Base-by-base conservation (phyloP, 2,329 filamentous ascomycete genomes). In the Blastomyces silverae region DNA sequence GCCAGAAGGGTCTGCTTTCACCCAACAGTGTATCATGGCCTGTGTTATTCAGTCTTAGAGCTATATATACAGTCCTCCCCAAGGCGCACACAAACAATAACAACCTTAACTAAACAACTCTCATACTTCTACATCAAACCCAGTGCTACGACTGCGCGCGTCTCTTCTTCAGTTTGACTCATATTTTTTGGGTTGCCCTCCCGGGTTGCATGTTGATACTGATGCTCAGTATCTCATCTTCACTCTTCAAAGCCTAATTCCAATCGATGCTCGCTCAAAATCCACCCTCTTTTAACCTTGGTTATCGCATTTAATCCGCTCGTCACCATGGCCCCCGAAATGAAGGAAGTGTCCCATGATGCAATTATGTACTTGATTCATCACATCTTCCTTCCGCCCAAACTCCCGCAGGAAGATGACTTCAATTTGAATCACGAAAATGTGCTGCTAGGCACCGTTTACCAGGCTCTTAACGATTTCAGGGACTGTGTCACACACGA, bases 301-400 rank as follows among this genome's bases (percentile, higher is more conserved):
- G 20, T 48, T 48, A 48, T 48, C 20, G 44, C 44, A 22, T 13
- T 48, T 48, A 48, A 48, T 17, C 20, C 20, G 20, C 5, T 28
- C 34, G 13, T 55, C 52, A n/a, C 17, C 28, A 55, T 55, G 48
- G n/a, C 48, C n/a, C n/a, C 48, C n/a, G n/a, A 22, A 50, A 50
- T 13, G 48, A 22, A 3, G 8, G 3, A 11, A 50, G 5, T 50
- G 5, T 55, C 52, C 4, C 3, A 28, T 28, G 13, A 2, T 0
- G 25, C 17, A n/a, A 46, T 46, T 46, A 42, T 65, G 20, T 80
- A 78, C 66, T 64, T 81, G 2, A 73, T 81, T 48, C 69, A 82
- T 48, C 80, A 84, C 67, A 70, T 83, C 0, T 81, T 82, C 25
- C 74, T 84, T 0, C 82, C 81, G 0, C 79, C 80, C 0, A 74